These are phyloP conservation scores for Ophiognomonia clavigignenti-juglandacearum DNA, from an alignment of 2,329 filamentous ascomycete species.

Conservation along the genomic window DNA sequence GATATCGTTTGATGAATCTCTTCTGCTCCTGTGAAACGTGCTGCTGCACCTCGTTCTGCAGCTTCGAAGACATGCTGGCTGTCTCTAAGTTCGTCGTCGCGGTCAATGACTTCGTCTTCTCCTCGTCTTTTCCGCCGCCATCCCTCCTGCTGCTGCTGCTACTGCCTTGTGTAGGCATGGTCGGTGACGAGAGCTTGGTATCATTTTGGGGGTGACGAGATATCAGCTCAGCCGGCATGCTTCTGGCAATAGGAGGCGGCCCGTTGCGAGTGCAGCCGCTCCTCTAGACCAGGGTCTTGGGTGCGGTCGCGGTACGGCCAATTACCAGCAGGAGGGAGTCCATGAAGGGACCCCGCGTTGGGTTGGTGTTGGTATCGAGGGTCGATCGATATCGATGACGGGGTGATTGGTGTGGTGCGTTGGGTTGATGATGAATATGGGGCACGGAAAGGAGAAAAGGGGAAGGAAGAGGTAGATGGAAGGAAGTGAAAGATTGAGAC, in stretches of 20 bases:
- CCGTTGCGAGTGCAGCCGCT: conserved; percentile 31
- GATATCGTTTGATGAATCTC: conserved; percentile 67
- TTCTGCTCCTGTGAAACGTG: conserved; percentile 26
- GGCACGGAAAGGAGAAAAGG: conserved; percentile 2
- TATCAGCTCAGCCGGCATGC: conserved; percentile 35
- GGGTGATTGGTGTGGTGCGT: not conserved
- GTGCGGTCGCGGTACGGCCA: conserved; percentile 52
- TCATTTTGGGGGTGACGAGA: conserved; percentile 41
- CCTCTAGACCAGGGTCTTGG: conserved; percentile 52
- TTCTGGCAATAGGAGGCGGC: conserved; percentile 22
- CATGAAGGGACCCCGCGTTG: conserved; percentile 29
- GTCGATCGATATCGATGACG: not conserved
- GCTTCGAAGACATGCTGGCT: not conserved
- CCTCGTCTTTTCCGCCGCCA: conserved; percentile 10
- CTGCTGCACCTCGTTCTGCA: conserved; percentile 16
- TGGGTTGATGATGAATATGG: not conserved
- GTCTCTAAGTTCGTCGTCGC: not conserved
- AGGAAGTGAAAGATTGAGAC: not conserved
- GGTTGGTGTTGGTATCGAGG: conserved; percentile 4
- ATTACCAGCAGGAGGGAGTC: conserved; percentile 31
- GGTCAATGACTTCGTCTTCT: conserved; percentile 13
- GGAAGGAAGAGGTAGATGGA: conserved; percentile 2
- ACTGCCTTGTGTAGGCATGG: conserved; percentile 34
- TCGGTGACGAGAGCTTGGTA: conserved; percentile 33
- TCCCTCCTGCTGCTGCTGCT: conserved; percentile 17